Conservation (phyloP, 2,329 filamentous ascomycete genomes). For the Chrysoporthe deuterocubensis region DNA sequence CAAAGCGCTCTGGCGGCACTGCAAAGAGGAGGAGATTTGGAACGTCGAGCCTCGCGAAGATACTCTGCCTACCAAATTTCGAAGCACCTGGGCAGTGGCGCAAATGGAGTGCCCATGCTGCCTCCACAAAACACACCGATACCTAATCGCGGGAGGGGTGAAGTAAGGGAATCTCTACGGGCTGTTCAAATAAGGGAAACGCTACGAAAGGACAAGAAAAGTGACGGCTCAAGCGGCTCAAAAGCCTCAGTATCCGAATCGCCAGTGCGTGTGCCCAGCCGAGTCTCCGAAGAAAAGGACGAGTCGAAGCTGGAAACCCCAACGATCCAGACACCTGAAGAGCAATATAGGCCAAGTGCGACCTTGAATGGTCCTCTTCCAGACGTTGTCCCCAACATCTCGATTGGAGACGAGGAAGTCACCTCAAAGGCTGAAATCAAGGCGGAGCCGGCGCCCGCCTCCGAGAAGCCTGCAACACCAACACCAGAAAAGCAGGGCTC, state of each 20-base stretch:
- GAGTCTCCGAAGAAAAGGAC: constrained; percentile 66
- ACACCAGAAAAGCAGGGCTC: constrained; percentile 55
- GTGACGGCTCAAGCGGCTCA: constrained; percentile 46
- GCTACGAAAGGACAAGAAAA: constrained; percentile 53
- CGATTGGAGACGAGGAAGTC: constrained; percentile 37
- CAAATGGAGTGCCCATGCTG: constrained; percentile 84
- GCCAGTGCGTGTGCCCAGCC: constrained; percentile 61
- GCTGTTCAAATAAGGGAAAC: constrained; percentile 61
- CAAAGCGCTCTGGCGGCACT: constrained; percentile 90
- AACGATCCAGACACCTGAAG: constrained; percentile 64
- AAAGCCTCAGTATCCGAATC: constrained; percentile 44
- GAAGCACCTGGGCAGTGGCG: constrained; percentile 82
- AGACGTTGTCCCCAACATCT: constrained; percentile 49
- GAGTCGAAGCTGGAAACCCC: constrained; percentile 46
- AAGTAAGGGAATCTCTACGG: constrained; percentile 83
- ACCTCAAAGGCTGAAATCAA: constrained; percentile 33
- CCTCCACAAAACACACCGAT: constrained; percentile 82
- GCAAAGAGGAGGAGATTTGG: constrained; percentile 89
- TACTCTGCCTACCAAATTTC: constrained; percentile 98
- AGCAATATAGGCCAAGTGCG: constrained; percentile 63
- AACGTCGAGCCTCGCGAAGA: constrained; percentile 86
- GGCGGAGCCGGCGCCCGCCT: constrained; percentile 24
- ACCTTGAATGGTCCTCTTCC: constrained; percentile 62
- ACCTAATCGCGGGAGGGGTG: constrained; percentile 79
- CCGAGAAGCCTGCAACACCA: constrained; percentile 29